Evolutionary conservation across 1,139 yeast species (phyloP), one percentile per base, ranked within the genome.

Genomic region (Diutina mesorugosa): DNA sequence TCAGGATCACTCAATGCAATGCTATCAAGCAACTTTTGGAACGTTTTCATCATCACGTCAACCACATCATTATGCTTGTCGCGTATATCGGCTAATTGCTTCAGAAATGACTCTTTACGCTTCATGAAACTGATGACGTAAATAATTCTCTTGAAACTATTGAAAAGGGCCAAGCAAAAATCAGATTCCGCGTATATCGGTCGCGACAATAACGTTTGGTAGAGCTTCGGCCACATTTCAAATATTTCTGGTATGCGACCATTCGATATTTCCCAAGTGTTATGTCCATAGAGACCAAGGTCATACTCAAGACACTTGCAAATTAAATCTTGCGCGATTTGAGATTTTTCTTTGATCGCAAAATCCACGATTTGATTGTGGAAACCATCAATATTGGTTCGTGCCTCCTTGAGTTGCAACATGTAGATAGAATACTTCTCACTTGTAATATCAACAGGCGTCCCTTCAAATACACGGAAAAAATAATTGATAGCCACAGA

Each of bases 71-170:
- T 73, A 56, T 76, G 80, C 45, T 69, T 69, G 12, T 60, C 63
- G 16, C 66, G 61, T 1, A 74, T 69, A 4, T 64, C 70, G 0
- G 57, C 55, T 2, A 69, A 57, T 38, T 62, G 63, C 53, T 66
- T 69, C 16, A 67, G 30, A 16, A 45, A 45, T 29, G 32, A 16
- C 6, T 45, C 47, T 45, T 53, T 53, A 10, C 41, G 26, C 28
- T 7, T 14, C 48, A 35, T 26, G n/a, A 53, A 53, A 12, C 35
- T 28, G 28, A 79, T 67, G 3, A 83, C 69, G 9, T 75, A 72
- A 48, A 77, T 73, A 1, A 79, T 72, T 57, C 76, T 70, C 30
- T 68, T 67, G 55, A 85, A 69, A 4, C 83, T 69, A 10, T 67
- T 64, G 32, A 54, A 28, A 84, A 62, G 7, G 81, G 60, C 29